A percentile compares a stretch with the other conserved stretches of the same genome.
These are phyloP conservation scores for Trichoderma sp. DNA, from an alignment of 2,329 filamentous ascomycete genomes.

Conservation along the genomic window DNA sequence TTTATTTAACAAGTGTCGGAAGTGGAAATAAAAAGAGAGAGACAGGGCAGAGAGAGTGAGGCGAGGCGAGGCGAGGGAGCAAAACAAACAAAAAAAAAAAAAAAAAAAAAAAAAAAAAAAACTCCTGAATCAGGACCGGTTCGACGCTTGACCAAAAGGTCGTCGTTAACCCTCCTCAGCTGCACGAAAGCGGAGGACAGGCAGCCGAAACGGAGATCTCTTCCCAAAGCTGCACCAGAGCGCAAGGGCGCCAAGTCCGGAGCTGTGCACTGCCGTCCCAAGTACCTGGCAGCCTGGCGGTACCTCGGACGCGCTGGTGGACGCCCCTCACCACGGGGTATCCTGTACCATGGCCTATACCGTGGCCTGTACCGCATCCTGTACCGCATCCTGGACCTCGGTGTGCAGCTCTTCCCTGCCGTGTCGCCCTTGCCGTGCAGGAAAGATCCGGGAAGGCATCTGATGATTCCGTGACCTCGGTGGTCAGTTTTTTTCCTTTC, in stretches of 20 bases:
- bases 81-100: background rate
- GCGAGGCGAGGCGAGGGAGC: background rate
- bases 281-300: background rate
- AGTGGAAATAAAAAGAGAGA: background rate
- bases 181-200: conserved; percentile 17
- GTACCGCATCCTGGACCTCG: background rate
- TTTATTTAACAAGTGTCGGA: background rate
- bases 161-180: background rate
- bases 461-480: background rate
- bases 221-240: conserved; percentile 4
- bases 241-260: background rate
- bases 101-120: background rate
- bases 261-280: background rate
- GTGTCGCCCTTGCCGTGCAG: background rate
- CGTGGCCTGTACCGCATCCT: too few species aligned
- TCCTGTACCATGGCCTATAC: too few species aligned
- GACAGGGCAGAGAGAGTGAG: too few species aligned
- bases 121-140: conserved; percentile 13
- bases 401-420: background rate
- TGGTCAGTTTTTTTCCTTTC: conserved; percentile 1
- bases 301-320: background rate
- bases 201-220: conserved; percentile 10
- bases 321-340: background rate
- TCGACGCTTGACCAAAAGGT: background rate
- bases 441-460: background rate